These are phyloP conservation scores for Eucalyptus tenuipes DNA, from an alignment of 345 rosid species.

Conservation along the genomic window DNA sequence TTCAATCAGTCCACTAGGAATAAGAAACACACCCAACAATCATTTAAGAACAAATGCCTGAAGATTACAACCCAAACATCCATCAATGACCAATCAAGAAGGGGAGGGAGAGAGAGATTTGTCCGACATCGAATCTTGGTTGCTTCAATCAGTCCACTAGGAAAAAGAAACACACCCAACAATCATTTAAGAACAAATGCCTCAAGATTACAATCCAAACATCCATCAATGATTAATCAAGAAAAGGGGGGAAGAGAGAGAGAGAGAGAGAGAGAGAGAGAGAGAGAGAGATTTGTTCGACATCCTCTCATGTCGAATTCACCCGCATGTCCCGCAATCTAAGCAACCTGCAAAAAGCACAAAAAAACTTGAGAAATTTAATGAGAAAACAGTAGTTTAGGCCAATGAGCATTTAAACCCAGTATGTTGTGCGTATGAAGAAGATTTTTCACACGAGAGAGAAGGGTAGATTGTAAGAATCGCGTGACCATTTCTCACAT, in stretches of 20 bases:
- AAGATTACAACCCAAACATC: slow-evolving; percentile 7
- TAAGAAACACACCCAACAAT: neutral
- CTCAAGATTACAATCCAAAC: slow-evolving; percentile 6
- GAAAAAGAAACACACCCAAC: neutral
- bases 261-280: neutral
- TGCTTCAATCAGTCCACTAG: neutral
- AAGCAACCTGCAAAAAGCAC: slow-evolving; percentile 16
- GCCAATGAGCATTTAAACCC: neutral
- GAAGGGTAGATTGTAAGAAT: neutral
- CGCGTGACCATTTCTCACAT: neutral
- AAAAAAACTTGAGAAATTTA: neutral
- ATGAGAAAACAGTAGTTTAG: neutral
- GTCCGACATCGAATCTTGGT: slow-evolving; percentile 6
- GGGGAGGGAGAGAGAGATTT: neutral
- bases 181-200: slow-evolving; percentile 1
- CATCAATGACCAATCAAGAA: neutral
- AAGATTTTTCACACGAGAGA: neutral
- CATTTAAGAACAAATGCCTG: slow-evolving; percentile 6
- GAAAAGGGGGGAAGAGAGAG: neutral
- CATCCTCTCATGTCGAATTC: slow-evolving; percentile 53
- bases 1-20: neutral
- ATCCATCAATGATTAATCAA: neutral
- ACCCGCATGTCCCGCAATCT: slow-evolving; percentile 1
- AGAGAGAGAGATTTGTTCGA: neutral
- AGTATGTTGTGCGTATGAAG: neutral